Evolutionary conservation across 148 eudicot genomes (phyloP), one percentile per base, ranked within the genome.

Genomic region (Agrostemma githago): DNA sequence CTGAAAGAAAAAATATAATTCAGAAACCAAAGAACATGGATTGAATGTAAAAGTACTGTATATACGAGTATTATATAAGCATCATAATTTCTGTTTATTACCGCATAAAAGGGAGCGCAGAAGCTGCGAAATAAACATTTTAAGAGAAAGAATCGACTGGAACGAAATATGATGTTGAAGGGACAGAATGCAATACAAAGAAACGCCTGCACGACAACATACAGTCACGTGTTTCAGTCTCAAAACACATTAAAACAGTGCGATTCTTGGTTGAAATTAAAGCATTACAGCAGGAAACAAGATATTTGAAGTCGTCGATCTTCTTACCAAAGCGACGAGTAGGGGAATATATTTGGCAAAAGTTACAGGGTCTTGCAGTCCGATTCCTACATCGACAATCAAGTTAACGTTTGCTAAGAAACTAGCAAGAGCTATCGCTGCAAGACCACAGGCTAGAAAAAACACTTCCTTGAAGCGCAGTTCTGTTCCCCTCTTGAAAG

Each of bases 401-500:
- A 90, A 20, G 83, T 88, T 81, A 76, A 88, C 74, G 71, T 92
- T 85, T 54, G 82, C 85, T 38, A 88, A 82, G 72, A 85, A 85
- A 76, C 89, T 78, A 65, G 82, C 83, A 58, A 87, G 89, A 65
- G 87, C 78, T 43, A 92, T 74, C 72, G 88, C 84, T 66, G 91
- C 87, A 62, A 92, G 83, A 65, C 87, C 88, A 72, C 66, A 75
- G 76, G 90, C 83, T 58, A 88, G 81, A 62, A 90, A 88, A 65
- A 88, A 83, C 12, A 90, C 89, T 81, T 89, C 91, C 53, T 83
- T 80, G 67, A 83, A 92, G 61, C 93, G 82, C 74, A 87, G 72
- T 72, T 90, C 97, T 20, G 88, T 92, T 82, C 96, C 97, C 72
- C 82, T 88, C 85, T 87, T 87, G 83, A 90, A 88, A 79, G 88